A percentile compares a stretch with the other conserved stretches of the same genome.
These are phyloP conservation scores for Thraustochytrium sp. DNA, from an alignment of 352 stramenopile species.

Conservation along the genomic window DNA sequence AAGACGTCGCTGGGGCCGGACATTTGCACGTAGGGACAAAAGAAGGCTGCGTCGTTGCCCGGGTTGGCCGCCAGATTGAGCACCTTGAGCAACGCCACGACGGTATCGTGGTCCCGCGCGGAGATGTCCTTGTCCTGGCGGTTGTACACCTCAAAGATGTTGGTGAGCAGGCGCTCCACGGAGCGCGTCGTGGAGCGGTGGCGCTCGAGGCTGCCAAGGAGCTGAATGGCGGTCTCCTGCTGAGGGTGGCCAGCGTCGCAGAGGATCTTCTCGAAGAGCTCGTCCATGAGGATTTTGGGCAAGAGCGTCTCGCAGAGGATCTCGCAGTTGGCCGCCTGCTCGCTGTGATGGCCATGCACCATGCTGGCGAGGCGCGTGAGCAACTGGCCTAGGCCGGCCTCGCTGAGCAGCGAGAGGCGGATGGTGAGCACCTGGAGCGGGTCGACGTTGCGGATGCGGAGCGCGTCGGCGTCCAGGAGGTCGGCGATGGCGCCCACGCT, in stretches of 20 bases:
- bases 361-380: conserved; percentile 13
- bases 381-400: background rate
- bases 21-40: conserved; percentile 40
- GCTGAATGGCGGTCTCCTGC: conserved; percentile 1
- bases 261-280: conserved; percentile 28
- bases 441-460: conserved; percentile 28
- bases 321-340: conserved; percentile 29
- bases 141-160: conserved; percentile 4
- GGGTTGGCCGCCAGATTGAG: conserved; percentile 17
- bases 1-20: conserved; percentile 26
- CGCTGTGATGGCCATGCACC: conserved; percentile 26
- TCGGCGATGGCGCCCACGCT: background rate
- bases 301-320: conserved; percentile 20
- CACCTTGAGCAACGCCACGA: background rate
- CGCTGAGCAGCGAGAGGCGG: conserved; percentile 14
- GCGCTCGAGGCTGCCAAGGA: background rate
- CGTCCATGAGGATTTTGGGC: conserved; percentile 20
- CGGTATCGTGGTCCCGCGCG: background rate
- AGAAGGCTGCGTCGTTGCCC: conserved; percentile 35
- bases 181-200: conserved; percentile 10
- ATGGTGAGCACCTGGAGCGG: conserved; percentile 13
- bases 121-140: background rate
- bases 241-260: background rate
- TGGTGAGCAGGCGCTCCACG: background rate
- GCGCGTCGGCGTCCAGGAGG: background rate